These are phyloP conservation scores for Arachnopeziza araneosa DNA, from an alignment of 2,329 filamentous ascomycete genomes.

Conservation along the genomic window DNA sequence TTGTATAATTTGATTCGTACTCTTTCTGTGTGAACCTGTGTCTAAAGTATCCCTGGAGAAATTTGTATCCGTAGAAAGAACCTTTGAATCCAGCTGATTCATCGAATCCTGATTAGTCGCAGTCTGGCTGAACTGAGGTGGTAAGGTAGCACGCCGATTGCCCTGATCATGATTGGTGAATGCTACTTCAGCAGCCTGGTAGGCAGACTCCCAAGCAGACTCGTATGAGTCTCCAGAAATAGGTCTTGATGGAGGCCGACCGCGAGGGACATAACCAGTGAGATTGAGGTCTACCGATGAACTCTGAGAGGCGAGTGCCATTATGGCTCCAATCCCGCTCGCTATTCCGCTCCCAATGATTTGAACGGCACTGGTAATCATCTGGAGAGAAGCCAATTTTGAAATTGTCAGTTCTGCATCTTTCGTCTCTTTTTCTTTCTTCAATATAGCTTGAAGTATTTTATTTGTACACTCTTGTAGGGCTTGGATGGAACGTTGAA, in stretches of 20 bases:
- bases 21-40: too few relatives aligned
- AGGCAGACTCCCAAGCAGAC: not conserved
- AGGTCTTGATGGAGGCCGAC: not conserved
- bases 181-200: not conserved
- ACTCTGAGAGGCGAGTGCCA: not conserved
- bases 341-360: not conserved
- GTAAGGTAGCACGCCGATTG: too few relatives aligned
- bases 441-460: not conserved
- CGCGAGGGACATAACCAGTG: not conserved
- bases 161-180: not conserved
- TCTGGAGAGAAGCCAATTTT: not conserved
- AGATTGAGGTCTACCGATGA: not conserved
- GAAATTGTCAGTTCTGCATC: not conserved
- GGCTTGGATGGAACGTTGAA: not conserved
- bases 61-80: too few relatives aligned
- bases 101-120: not conserved
- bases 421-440: not conserved
- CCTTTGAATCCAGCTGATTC: too few relatives aligned
- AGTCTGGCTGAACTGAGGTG: too few relatives aligned
- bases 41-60: too few relatives aligned
- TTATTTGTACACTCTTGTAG: not conserved
- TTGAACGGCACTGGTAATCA: not conserved
- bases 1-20: too few relatives aligned
- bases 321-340: not conserved
- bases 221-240: not conserved